These are phyloP conservation scores for Hypericum androsaemum DNA, from an alignment of 345 rosid species.

Conservation along the genomic window DNA sequence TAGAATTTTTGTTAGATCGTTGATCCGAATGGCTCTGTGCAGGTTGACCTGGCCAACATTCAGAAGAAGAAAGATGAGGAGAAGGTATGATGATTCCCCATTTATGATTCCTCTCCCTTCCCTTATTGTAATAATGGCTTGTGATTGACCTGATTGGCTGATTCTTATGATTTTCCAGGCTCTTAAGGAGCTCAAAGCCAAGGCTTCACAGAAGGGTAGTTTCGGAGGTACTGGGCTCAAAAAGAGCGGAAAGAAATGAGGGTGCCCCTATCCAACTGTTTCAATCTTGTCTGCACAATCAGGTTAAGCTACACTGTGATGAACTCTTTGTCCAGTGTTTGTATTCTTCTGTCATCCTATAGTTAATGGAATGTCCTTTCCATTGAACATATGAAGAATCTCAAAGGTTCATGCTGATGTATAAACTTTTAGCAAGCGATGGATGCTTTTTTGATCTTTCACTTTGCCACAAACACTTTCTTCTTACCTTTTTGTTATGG, in stretches of 20 bases:
- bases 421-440: too few relatives aligned
- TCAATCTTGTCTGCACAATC: too few relatives aligned
- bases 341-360: too few relatives aligned
- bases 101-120: neutral
- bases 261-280: neutral
- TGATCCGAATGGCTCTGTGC: constrained; percentile 7
- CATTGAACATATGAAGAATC: too few relatives aligned
- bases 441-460: too few relatives aligned
- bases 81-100: constrained; percentile 26
- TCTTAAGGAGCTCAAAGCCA: constrained; percentile 71
- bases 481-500: too few relatives aligned
- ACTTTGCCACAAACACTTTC: too few relatives aligned
- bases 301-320: too few relatives aligned
- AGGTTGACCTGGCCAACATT: constrained; percentile 47
- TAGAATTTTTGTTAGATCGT: neutral
- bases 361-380: too few relatives aligned
- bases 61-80: constrained; percentile 83
- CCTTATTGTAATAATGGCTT: neutral
- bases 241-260: constrained; percentile 92
- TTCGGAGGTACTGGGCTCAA: constrained; percentile 87
- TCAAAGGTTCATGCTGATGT: too few relatives aligned
- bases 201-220: constrained; percentile 69
- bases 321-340: too few relatives aligned
- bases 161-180: constrained; percentile 35
- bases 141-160: neutral